Conservation (phyloP, 768 basidiomycete species). For the Psilocybe subaeruginosa region DNA sequence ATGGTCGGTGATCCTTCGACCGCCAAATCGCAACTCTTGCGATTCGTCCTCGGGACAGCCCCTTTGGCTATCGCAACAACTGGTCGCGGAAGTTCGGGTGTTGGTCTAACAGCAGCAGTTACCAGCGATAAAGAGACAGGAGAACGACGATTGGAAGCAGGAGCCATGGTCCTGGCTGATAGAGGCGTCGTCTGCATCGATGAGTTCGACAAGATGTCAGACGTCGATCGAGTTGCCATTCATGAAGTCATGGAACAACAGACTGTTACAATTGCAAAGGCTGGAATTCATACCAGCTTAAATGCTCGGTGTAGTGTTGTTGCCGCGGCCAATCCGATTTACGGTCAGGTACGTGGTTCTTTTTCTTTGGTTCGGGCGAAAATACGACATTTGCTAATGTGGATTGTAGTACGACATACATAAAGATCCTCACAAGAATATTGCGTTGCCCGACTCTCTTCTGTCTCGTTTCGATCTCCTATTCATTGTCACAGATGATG, state of each 20-base stretch:
- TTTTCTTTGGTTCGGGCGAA: constrained; percentile 6
- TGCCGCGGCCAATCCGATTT: constrained; percentile 98
- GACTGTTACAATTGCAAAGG: constrained; percentile 99
- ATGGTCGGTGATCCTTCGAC: constrained; percentile 99
- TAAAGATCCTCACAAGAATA: constrained; percentile 99
- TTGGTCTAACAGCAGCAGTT: constrained; percentile 98
- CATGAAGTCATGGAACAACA: constrained; percentile 99
- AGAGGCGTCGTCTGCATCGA: constrained; percentile 99
- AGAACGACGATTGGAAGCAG: constrained; percentile 94
- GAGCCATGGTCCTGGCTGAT: constrained; percentile 99
- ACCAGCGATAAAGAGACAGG: constrained; percentile 98
- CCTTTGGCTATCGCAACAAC: constrained; percentile 98
- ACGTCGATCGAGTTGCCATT: constrained; percentile 97
- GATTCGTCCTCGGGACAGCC: constrained; percentile 95
- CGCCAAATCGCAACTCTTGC: constrained; percentile 94
- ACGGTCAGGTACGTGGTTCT: constrained; percentile 75
- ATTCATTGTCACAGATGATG: constrained; percentile 98
- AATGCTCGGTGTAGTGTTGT: constrained; percentile 98
- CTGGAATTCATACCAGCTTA: constrained; percentile 97
- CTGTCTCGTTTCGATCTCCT: constrained; percentile 98
- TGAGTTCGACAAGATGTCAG: constrained; percentile 99
- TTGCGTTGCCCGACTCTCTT: constrained; percentile 95
- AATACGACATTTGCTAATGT: constrained; percentile 15
- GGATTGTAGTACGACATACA: constrained; percentile 90
- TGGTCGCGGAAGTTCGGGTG: constrained; percentile 96